Percentiles rank a stretch among this genome's conserved stretches.
These are phyloP conservation scores for Suillus plorans DNA, from an alignment of 768 basidiomycete species.

Conservation along the genomic window DNA sequence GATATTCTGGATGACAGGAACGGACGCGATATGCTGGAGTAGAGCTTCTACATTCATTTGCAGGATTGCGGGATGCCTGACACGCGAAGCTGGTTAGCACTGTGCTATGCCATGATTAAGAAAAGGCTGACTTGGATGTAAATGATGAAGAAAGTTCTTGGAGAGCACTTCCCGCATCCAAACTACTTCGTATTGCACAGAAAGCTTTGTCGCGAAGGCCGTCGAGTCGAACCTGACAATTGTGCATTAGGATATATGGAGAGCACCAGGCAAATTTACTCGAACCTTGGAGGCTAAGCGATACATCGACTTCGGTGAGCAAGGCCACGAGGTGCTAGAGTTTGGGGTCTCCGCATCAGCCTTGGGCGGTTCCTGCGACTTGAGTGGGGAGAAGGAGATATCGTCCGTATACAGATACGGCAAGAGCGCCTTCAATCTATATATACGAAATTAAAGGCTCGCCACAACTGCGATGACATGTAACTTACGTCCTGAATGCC, in stretches of 20 bases:
- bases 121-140: conserved; percentile 4
- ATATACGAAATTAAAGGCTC: background rate
- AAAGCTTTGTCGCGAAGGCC: conserved; percentile 20
- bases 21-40: conserved; percentile 16
- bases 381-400: conserved; percentile 32
- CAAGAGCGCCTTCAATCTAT: conserved; percentile 38
- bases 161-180: conserved; percentile 23
- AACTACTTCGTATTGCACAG: conserved; percentile 14
- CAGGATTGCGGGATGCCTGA: conserved; percentile 16
- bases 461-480: background rate
- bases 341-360: background rate
- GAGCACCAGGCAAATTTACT: background rate
- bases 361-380: conserved; percentile 13
- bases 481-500: conserved; percentile 27
- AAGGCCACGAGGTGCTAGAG: conserved; percentile 13
- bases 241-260: background rate
- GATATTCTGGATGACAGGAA: conserved; percentile 12
- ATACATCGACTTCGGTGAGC: conserved; percentile 47
- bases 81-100: too few species aligned
- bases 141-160: conserved; percentile 22
- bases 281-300: conserved; percentile 37
- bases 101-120: too few species aligned
- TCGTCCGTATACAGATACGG: conserved; percentile 40
- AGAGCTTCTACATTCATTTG: conserved; percentile 26
- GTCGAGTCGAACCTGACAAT: conserved; percentile 21